phyloP scores from a whole-genome alignment of 768 basidiomycete species.

The Boletus sp. region DNA sequence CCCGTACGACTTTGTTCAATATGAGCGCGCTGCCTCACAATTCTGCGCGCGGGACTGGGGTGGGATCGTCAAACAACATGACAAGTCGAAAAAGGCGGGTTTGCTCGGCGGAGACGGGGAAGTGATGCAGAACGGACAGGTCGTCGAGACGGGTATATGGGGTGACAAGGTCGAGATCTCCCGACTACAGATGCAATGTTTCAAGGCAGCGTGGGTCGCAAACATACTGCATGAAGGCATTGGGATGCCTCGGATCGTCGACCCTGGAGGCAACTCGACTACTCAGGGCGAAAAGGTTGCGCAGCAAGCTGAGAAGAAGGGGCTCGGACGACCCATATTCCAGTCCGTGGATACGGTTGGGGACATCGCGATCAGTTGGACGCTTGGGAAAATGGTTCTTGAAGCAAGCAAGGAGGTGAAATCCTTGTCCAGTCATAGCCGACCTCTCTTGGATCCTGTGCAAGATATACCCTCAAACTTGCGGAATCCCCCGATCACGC shows the following conservation, averaged over 20 bases:
- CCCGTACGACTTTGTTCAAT: conserved; percentile 93
- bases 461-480: conserved; percentile 57
- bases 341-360: conserved; percentile 91
- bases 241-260: conserved; percentile 88
- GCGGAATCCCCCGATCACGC: conserved; percentile 50
- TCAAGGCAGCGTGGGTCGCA: conserved; percentile 98
- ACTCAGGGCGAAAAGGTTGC: conserved; percentile 69
- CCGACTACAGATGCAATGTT: conserved; percentile 95
- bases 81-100: conserved; percentile 46
- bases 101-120: conserved; percentile 63
- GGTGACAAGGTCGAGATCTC: conserved; percentile 74
- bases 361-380: conserved; percentile 96
- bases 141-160: conserved; percentile 70
- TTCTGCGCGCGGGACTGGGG: conserved; percentile 85
- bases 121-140: conserved; percentile 54
- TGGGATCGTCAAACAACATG: conserved; percentile 67
- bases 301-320: conserved; percentile 76
- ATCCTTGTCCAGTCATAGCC: conserved; percentile 41
- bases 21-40: conserved; percentile 85
- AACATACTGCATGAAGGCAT: conserved; percentile 97
- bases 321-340: conserved; percentile 80
- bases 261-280: conserved; percentile 76
- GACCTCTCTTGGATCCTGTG: conserved; percentile 71
- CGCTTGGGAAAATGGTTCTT: conserved; percentile 97
- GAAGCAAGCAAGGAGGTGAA: conserved; percentile 91